Evolutionary conservation across 176 grass and related monocot genomes (phyloP).

Genomic region (Oryza glumipatula): DNA sequence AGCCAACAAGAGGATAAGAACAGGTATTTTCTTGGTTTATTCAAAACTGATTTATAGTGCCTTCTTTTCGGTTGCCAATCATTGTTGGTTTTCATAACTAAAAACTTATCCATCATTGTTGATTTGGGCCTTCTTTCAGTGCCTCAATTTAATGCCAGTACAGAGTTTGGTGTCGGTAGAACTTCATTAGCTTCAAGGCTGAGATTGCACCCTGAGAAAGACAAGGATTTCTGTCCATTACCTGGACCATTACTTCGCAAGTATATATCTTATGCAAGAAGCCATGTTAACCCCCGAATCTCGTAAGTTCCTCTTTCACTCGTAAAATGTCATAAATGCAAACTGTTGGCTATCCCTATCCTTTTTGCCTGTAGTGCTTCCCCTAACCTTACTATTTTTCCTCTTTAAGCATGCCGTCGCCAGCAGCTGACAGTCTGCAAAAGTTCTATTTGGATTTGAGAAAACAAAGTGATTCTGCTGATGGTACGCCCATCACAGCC

Average conservation of each 20-base stretch:
- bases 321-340: not conserved
- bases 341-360: not conserved
- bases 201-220: conserved; percentile 71
- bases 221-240: conserved; percentile 73
- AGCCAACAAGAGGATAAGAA: conserved; percentile 60
- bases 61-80: not conserved
- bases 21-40: conserved; percentile 50
- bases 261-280: conserved; percentile 91
- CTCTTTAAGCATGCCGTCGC: conserved; percentile 60
- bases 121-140: conserved; percentile 50
- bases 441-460: conserved; percentile 64
- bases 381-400: conserved; percentile 15
- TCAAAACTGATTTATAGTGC: conserved; percentile 19
- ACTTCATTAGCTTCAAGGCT: conserved; percentile 64
- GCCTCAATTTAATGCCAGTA: conserved; percentile 15
- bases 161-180: conserved; percentile 27
- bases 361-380: not conserved
- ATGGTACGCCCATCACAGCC: conserved; percentile 90
- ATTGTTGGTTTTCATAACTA: conserved; percentile 8
- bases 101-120: conserved; percentile 4
- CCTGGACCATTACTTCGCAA: conserved; percentile 68
- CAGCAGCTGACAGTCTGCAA: conserved; percentile 63
- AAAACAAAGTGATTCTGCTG: conserved; percentile 58
- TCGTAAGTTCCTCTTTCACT: conserved; percentile 13
- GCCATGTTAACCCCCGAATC: conserved; percentile 64